phyloP scores from a whole-genome alignment of 1,284 basidiomycete genomes.

The Schizophyllum commune region DNA sequence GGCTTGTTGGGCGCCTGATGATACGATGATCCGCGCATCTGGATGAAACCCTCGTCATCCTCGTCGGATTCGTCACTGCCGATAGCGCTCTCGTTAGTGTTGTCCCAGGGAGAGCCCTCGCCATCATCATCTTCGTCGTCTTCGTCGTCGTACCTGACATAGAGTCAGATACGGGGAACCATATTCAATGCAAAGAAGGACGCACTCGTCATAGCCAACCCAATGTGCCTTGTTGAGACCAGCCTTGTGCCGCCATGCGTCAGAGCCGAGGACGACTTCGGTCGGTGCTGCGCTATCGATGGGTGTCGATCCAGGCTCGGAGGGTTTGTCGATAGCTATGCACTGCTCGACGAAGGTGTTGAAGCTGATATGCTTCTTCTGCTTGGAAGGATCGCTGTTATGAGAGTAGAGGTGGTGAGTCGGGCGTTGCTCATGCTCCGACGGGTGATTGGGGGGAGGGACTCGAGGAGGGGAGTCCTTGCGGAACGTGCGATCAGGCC shows the following conservation, averaged over 20 bases:
- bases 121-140: constrained; percentile 32
- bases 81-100: constrained; percentile 29
- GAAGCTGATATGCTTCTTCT: constrained; percentile 85
- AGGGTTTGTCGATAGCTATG: constrained; percentile 83
- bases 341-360: constrained; percentile 98
- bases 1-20: constrained; percentile 11
- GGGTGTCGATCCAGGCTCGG: neutral
- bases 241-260: neutral
- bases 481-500: constrained; percentile 43
- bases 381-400: constrained; percentile 10
- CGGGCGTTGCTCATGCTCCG: constrained; percentile 4
- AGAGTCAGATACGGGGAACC: constrained; percentile 1
- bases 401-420: constrained; percentile 11
- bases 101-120: constrained; percentile 13
- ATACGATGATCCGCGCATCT: constrained; percentile 42
- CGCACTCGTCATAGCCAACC: constrained; percentile 56
- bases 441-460: constrained; percentile 23
- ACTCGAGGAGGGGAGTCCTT: constrained; percentile 65
- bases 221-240: constrained; percentile 17
- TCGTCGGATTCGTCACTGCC: constrained; percentile 30
- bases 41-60: constrained; percentile 58
- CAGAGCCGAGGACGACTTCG: constrained; percentile 1
- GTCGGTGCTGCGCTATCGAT: constrained; percentile 2
- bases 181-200: constrained; percentile 11
- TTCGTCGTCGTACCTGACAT: constrained; percentile 35